These are phyloP conservation scores for Alternaria ethzedia DNA, from an alignment of 2,329 filamentous ascomycete species.

Conservation along the genomic window DNA sequence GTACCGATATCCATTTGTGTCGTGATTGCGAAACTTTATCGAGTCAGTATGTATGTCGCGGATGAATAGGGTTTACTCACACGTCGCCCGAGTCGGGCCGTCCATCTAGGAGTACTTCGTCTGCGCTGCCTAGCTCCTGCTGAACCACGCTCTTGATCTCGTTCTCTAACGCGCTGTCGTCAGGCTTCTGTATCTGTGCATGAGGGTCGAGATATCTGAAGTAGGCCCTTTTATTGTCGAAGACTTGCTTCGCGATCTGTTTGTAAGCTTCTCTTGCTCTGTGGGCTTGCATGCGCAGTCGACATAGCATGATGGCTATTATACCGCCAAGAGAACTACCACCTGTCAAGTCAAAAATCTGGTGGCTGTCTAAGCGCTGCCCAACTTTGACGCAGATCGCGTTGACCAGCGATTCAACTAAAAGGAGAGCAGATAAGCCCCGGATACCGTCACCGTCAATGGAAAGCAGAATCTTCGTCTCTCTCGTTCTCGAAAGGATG, in stretches of 20 bases:
- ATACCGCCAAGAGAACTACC: conserved; percentile 38
- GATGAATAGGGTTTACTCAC: conserved; percentile 21
- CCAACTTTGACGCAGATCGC: conserved; percentile 38
- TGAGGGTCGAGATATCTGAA: conserved; percentile 34
- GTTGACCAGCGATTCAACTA: conserved; percentile 41
- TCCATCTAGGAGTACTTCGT: conserved; percentile 33
- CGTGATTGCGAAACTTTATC: conserved; percentile 33
- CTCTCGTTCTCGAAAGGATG: conserved; percentile 24
- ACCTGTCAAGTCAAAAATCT: conserved; percentile 42
- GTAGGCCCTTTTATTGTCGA: conserved; percentile 34
- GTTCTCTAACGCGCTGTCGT: conserved; percentile 25
- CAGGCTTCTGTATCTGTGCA: conserved; percentile 4
- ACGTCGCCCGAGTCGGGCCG: conserved; percentile 36
- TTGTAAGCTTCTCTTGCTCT: conserved; percentile 39
- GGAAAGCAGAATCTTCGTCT: conserved; percentile 42
- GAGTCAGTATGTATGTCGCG: conserved; percentile 6
- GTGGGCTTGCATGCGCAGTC: conserved; percentile 39
- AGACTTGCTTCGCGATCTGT: conserved; percentile 31
- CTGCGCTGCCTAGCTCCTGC: conserved; percentile 20
- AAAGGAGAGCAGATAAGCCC: conserved; percentile 36
- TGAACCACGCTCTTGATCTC: conserved; percentile 29
- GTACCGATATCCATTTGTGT: conserved; percentile 36
- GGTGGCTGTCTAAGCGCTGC: conserved; percentile 31
- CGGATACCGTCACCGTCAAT: conserved; percentile 43
- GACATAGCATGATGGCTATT: conserved; percentile 38